Evolutionary conservation across 768 basidiomycete genomes (phyloP), one percentile per base, ranked within the genome.

Genomic region (Leccinum aurantiacum): DNA sequence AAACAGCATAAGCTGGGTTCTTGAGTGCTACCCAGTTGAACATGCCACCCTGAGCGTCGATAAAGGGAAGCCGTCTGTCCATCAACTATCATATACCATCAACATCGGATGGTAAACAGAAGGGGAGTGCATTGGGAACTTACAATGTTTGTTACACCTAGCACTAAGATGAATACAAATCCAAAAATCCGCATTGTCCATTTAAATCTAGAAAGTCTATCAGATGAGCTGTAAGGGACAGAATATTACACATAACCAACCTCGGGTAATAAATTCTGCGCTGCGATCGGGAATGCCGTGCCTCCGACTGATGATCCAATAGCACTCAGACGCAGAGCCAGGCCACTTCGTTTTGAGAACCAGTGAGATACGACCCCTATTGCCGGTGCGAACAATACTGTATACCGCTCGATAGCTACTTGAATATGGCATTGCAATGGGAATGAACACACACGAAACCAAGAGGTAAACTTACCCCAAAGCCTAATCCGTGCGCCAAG

Each of bases 181-280:
- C 84, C 89, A 46, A 90, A 73, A 44, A 87, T 82, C 15, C 89
- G 79, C 79, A 89, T 83, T 0, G 90, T 88, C 89, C 90, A 91
- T 62, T 77, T 76, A 70, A 91, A 92, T 17, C 89, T 91, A 46
- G 13, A 10, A 15, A 15, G 37, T 24, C 6, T 37, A 37, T 37
- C 5, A 15, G 35, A 37, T 3, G 35, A 37, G 35, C 15, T 37
- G 35, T 37, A 15, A 50, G 31, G 31, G 11, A 50, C 37, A 4
- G 10, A 19, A 8, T 3, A 14, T 1, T 7, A 44, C 15, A 77
- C 80, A 14, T 67, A 84, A 87, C 87, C 86, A 2, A 88, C 78
- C 57, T 70, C 60, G 0, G 77, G 73, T 44, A 90, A 76, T 25
- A 90, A 75, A 38, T 79, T 82, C 47, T 80, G 83, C 3, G 83